Percentiles rank a stretch among this genome's conserved stretches.
Conservation (phyloP, 306 rosid genomes). For the Glycine tomentella region DNA sequence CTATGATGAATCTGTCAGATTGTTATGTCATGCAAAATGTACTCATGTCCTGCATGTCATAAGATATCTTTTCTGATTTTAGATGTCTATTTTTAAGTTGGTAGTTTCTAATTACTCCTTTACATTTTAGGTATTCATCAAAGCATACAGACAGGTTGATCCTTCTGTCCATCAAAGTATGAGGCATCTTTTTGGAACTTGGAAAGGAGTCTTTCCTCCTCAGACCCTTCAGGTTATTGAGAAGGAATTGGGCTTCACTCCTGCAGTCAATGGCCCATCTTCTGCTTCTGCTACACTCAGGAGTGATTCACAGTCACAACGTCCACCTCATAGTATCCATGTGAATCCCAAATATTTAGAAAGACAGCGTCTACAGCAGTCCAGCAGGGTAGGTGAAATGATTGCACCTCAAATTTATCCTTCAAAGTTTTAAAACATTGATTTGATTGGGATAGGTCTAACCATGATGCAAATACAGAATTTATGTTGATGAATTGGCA, state of each 20-base stretch:
- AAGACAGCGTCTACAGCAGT: constrained; percentile 89
- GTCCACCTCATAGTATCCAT: constrained; percentile 85
- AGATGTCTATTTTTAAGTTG: constrained; percentile 27
- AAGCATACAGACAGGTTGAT: constrained; percentile 85
- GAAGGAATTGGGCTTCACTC: constrained; percentile 78
- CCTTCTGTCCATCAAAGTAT: constrained; percentile 73
- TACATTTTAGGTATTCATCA: constrained; percentile 82
- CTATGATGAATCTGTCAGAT: background rate
- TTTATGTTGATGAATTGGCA: background rate
- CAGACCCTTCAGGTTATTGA: constrained; percentile 81
- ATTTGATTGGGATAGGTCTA: constrained; percentile 4
- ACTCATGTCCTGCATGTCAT: background rate
- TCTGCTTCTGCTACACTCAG: constrained; percentile 59
- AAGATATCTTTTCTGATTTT: constrained; percentile 1
- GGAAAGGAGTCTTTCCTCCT: constrained; percentile 91
- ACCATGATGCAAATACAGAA: background rate
- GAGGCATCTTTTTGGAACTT: constrained; percentile 97
- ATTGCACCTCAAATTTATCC: constrained; percentile 12
- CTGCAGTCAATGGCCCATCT: constrained; percentile 66
- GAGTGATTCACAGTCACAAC: constrained; percentile 76
- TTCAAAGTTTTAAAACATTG: background rate
- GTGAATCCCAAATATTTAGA: constrained; percentile 95
- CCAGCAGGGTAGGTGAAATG: constrained; percentile 68
- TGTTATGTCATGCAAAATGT: background rate
- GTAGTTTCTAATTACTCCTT: constrained; percentile 38